Evolutionary conservation across 208 protist genomes (phyloP).

Genomic region (Leishmania tarentolae): DNA sequence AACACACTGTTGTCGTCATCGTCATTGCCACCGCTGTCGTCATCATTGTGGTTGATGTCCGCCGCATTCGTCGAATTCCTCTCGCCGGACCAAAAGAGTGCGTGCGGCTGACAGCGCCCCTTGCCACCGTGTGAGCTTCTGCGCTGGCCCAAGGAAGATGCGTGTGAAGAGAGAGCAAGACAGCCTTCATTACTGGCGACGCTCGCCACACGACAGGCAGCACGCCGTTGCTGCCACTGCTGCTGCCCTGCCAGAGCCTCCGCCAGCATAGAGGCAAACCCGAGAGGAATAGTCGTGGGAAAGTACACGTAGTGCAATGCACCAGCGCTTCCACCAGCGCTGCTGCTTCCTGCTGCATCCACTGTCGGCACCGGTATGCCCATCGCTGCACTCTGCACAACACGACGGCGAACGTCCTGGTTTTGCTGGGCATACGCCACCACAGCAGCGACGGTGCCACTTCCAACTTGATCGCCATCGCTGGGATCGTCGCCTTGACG

Average conservation of each 20-base stretch:
- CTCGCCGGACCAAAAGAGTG: neutral
- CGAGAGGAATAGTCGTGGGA: slow-evolving; percentile 45
- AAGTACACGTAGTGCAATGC: slow-evolving; percentile 19
- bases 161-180: neutral
- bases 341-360: neutral
- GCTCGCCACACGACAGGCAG: neutral
- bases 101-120: neutral
- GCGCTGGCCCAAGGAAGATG: neutral
- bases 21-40: neutral
- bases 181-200: neutral
- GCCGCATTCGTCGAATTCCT: neutral
- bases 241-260: slow-evolving; percentile 18
- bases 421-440: slow-evolving; percentile 28
- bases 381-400: slow-evolving; percentile 4
- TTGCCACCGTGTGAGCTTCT: neutral
- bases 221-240: slow-evolving; percentile 14
- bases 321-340: neutral
- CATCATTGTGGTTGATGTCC: neutral
- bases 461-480: neutral
- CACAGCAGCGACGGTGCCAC: neutral
- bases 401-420: slow-evolving; percentile 33
- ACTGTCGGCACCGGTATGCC: neutral
- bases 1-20: slow-evolving; percentile 8
- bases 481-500: neutral
- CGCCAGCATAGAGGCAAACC: slow-evolving; percentile 30